phyloP scores from a whole-genome alignment of 371 early-diverging fungal species.

The Mortierella sp. region DNA sequence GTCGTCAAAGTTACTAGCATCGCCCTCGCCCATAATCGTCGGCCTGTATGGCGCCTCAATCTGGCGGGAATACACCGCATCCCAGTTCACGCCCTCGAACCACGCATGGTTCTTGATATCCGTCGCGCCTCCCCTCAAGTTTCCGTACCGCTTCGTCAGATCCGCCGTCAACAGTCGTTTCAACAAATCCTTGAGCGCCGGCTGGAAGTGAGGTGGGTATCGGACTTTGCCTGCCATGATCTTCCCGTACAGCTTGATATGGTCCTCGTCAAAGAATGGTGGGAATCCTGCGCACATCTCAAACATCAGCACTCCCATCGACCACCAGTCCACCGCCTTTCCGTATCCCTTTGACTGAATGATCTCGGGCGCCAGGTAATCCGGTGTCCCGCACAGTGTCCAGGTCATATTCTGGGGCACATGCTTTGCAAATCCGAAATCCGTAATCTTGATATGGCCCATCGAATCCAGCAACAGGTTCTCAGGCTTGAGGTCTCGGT shows the following conservation, averaged over 20 bases:
- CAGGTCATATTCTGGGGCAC: slow-evolving; percentile 93
- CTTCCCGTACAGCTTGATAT: slow-evolving; percentile 94
- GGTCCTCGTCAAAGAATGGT: slow-evolving; percentile 98
- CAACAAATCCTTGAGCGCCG: slow-evolving; percentile 90
- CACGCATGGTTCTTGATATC: slow-evolving; percentile 96
- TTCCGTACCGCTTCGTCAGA: slow-evolving; percentile 92
- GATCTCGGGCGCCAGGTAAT: slow-evolving; percentile 98
- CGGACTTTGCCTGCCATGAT: slow-evolving; percentile 89
- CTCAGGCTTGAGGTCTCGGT: slow-evolving; percentile 97
- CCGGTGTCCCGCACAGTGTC: slow-evolving; percentile 99
- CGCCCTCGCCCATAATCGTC: slow-evolving; percentile 86
- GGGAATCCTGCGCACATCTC: slow-evolving; percentile 96
- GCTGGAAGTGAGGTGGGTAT: slow-evolving; percentile 94
- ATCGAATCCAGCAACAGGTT: slow-evolving; percentile 91
- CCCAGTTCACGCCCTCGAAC: slow-evolving; percentile 96
- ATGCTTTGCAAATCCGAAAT: slow-evolving; percentile 99
- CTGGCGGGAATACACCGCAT: slow-evolving; percentile 76
- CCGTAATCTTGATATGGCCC: slow-evolving; percentile 99
- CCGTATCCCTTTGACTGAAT: slow-evolving; percentile 97
- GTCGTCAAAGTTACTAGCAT: slow-evolving; percentile 95
- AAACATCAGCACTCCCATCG: slow-evolving; percentile 95
- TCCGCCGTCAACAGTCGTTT: slow-evolving; percentile 90
- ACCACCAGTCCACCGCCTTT: slow-evolving; percentile 97
- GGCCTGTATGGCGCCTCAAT: slow-evolving; percentile 95
- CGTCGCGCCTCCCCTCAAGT: slow-evolving; percentile 87